Percentiles rank a stretch among this genome's conserved stretches.
Evolutionary conservation across 495 filamentous ascomycete genomes (phyloP).

Genomic region (Podospora appendiculata): DNA sequence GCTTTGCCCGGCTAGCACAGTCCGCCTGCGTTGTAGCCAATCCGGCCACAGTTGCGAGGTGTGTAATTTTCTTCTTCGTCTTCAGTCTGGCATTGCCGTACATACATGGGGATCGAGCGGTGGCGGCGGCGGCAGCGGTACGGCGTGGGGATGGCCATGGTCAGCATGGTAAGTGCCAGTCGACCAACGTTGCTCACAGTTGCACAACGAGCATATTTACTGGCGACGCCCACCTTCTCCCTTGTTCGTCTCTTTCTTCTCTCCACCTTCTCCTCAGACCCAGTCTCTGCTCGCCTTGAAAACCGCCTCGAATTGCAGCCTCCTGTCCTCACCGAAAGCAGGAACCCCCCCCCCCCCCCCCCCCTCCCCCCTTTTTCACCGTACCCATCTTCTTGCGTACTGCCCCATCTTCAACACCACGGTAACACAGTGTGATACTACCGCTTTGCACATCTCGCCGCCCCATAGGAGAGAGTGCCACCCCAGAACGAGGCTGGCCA

Average conservation of each 20-base stretch:
- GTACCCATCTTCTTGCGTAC: background rate
- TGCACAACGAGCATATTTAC: conserved; percentile 5
- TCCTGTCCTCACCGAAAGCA: no score
- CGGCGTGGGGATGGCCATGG: background rate
- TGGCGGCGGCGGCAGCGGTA: no score
- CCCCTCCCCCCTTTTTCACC: background rate
- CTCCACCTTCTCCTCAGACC: background rate
- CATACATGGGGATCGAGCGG: no score
- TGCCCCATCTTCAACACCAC: background rate
- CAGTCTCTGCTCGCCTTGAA: background rate
- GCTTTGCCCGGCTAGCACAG: conserved; percentile 13
- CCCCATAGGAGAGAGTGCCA: no score
- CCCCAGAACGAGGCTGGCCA: no score
- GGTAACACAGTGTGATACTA: background rate
- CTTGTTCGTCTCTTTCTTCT: conserved; percentile 1
- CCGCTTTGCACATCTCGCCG: background rate
- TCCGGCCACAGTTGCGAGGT: background rate
- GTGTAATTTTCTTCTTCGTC: no score
- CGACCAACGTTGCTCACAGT: background rate
- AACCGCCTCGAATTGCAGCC: background rate
- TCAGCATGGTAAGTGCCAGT: background rate
- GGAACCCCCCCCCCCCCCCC: no score
- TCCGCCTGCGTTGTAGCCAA: conserved; percentile 7
- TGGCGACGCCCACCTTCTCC: conserved; percentile 2
- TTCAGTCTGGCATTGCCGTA: no score